phyloP scores from a whole-genome alignment of 805 yeast genomes.

The Wickerhamomyces rabaulensis region DNA sequence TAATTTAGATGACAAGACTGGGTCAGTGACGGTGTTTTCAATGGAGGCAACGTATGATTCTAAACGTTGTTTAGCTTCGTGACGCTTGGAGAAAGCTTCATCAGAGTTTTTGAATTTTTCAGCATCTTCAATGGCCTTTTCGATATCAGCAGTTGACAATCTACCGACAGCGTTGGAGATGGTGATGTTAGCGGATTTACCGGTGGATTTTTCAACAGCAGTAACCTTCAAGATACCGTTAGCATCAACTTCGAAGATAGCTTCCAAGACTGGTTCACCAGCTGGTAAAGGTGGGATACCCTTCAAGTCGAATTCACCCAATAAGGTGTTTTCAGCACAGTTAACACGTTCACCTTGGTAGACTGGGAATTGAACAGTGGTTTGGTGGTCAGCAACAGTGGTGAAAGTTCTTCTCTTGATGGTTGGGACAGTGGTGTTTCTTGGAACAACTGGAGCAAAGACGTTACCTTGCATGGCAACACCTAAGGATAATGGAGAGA shows the following conservation, averaged over 20 bases:
- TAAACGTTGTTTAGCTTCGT: slow-evolving; percentile 98
- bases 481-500: slow-evolving; percentile 97
- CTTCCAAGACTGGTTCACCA: slow-evolving; percentile 99
- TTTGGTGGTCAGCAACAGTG: slow-evolving; percentile 81
- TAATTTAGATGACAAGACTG: slow-evolving; percentile 94
- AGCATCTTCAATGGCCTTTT: slow-evolving; percentile 98
- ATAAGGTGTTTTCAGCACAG: slow-evolving; percentile 94
- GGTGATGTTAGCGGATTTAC: slow-evolving; percentile 96
- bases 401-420: slow-evolving; percentile 95
- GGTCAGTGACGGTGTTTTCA: slow-evolving; percentile 96
- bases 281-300: slow-evolving; percentile 92
- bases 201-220: slow-evolving; percentile 97
- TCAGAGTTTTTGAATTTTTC: slow-evolving; percentile 98
- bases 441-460: slow-evolving; percentile 97
- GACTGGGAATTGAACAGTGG: slow-evolving; percentile 74
- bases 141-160: slow-evolving; percentile 93
- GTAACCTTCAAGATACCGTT: slow-evolving; percentile 99
- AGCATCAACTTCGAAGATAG: slow-evolving; percentile 98
- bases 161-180: slow-evolving; percentile 99
- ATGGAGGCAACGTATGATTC: slow-evolving; percentile 97
- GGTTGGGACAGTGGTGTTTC: slow-evolving; percentile 99
- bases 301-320: slow-evolving; percentile 98
- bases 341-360: slow-evolving; percentile 99
- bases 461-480: slow-evolving; percentile 99
- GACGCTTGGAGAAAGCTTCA: slow-evolving; percentile 98